phyloP scores from a whole-genome alignment of 73 alveolate species.

The Paramecium biaurelia region DNA sequence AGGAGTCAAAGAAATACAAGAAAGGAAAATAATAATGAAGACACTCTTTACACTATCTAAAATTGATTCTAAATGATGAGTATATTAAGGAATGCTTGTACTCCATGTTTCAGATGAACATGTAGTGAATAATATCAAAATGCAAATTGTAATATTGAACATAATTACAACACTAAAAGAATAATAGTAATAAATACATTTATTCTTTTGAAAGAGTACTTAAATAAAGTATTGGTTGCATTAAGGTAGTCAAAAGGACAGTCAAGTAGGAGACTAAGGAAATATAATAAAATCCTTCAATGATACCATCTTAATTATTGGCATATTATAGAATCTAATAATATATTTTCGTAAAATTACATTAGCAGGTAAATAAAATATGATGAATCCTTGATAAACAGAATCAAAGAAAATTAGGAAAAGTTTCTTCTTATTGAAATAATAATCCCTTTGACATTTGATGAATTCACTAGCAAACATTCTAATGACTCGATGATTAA shows the following conservation, averaged over 20 bases:
- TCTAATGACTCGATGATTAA: slow-evolving; percentile 26
- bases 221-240: slow-evolving; percentile 5
- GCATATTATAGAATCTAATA: slow-evolving; percentile 20
- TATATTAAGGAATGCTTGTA: slow-evolving; percentile 44
- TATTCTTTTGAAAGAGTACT: slow-evolving; percentile 9
- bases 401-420: slow-evolving; percentile 24
- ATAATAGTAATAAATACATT: not conserved
- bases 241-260: not conserved
- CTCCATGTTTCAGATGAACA: slow-evolving; percentile 24
- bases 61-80: not conserved
- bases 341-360: not conserved
- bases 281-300: slow-evolving; percentile 44
- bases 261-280: slow-evolving; percentile 40
- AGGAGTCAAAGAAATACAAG: slow-evolving; percentile 25
- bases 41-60: slow-evolving; percentile 43
- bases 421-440: slow-evolving; percentile 5
- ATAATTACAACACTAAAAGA: not conserved
- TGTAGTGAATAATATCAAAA: not conserved
- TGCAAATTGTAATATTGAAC: not conserved
- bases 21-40: not conserved
- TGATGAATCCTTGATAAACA: slow-evolving; percentile 34
- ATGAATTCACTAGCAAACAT: slow-evolving; percentile 54
- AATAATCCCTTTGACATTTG: slow-evolving; percentile 40
- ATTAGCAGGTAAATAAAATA: slow-evolving; percentile 29
- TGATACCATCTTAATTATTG: not conserved